phyloP scores from a whole-genome alignment of 2,329 filamentous ascomycete species.

The Chrysoporthe deuterocubensis region DNA sequence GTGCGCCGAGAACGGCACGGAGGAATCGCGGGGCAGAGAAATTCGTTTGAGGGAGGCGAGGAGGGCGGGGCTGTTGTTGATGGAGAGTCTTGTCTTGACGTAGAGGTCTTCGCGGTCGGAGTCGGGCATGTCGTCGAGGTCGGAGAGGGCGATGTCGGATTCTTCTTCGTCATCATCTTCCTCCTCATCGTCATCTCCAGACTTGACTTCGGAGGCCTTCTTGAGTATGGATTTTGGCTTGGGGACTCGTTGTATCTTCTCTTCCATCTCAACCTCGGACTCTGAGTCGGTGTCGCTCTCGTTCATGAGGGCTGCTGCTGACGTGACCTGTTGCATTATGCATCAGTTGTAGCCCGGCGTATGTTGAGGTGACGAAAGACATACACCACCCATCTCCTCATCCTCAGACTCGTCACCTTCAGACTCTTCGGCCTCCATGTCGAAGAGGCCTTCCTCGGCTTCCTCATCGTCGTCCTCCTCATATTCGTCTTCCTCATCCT shows the following conservation, averaged over 20 bases:
- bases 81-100: slow-evolving; percentile 89
- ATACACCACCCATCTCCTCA: slow-evolving; percentile 28
- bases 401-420: slow-evolving; percentile 35
- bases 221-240: slow-evolving; percentile 42
- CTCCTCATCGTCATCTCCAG: slow-evolving; percentile 49
- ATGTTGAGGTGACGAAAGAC: neutral
- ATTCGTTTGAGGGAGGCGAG: slow-evolving; percentile 80
- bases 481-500: slow-evolving; percentile 39
- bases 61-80: slow-evolving; percentile 94
- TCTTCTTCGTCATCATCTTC: slow-evolving; percentile 80
- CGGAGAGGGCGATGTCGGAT: slow-evolving; percentile 74
- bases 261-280: slow-evolving; percentile 77
- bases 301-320: slow-evolving; percentile 55
- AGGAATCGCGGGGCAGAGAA: slow-evolving; percentile 66
- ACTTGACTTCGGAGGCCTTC: slow-evolving; percentile 48
- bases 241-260: slow-evolving; percentile 61
- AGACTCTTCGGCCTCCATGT: slow-evolving; percentile 32
- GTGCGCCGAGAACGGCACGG: slow-evolving; percentile 80
- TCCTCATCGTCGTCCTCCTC: slow-evolving; percentile 37
- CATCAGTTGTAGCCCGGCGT: slow-evolving; percentile 16
- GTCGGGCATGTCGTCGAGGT: slow-evolving; percentile 76
- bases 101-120: slow-evolving; percentile 79
- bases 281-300: slow-evolving; percentile 65
- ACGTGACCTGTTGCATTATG: slow-evolving; percentile 48
- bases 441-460: slow-evolving; percentile 22